A percentile compares a stretch with the other conserved stretches of the same genome.
phyloP scores from a whole-genome alignment of 2,329 filamentous ascomycete species.

The Talaromyces sp. region DNA sequence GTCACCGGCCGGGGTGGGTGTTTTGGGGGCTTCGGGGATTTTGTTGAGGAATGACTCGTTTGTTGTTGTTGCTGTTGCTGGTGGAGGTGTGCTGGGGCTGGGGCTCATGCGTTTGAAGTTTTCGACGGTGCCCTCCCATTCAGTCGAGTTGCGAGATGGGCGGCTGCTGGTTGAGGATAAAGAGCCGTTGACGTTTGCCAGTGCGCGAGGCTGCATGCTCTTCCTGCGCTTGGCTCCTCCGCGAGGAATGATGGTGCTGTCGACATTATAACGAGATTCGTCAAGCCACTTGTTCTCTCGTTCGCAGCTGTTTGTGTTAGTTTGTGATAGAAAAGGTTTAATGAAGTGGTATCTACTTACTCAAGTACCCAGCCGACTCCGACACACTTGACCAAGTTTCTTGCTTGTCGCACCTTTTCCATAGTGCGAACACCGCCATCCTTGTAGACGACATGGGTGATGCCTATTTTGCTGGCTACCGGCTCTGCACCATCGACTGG shows the following conservation, averaged over 20 bases:
- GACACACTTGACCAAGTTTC: slow-evolving; percentile 75
- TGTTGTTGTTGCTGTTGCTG: too few relatives aligned
- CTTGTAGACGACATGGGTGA: slow-evolving; percentile 88
- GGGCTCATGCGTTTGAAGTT: slow-evolving; percentile 24
- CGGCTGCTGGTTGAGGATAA: slow-evolving; percentile 32
- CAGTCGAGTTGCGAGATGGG: slow-evolving; percentile 19
- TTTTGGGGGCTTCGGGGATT: slow-evolving; percentile 20
- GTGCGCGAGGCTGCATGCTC: slow-evolving; percentile 70
- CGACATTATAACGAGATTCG: slow-evolving; percentile 63
- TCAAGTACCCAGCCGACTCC: slow-evolving; percentile 85
- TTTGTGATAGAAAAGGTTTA: not conserved
- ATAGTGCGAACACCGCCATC: slow-evolving; percentile 75
- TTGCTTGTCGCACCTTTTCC: slow-evolving; percentile 68
- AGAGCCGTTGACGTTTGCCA: slow-evolving; percentile 63
- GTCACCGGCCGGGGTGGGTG: slow-evolving; percentile 16
- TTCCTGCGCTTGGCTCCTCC: slow-evolving; percentile 68
- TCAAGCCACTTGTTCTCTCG: slow-evolving; percentile 71
- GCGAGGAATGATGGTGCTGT: slow-evolving; percentile 61
- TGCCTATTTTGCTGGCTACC: slow-evolving; percentile 52
- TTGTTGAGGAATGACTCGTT: slow-evolving; percentile 3
- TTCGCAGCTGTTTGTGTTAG: slow-evolving; percentile 54
- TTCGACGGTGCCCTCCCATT: slow-evolving; percentile 23
- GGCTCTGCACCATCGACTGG: slow-evolving; percentile 27
- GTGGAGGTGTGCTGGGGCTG: slow-evolving; percentile 24
- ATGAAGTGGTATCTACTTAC: slow-evolving; percentile 45